Percentiles rank a stretch among this genome's conserved stretches.
These are phyloP conservation scores for Monilinia polystroma DNA, from an alignment of 2,329 filamentous ascomycete genomes.

Conservation along the genomic window DNA sequence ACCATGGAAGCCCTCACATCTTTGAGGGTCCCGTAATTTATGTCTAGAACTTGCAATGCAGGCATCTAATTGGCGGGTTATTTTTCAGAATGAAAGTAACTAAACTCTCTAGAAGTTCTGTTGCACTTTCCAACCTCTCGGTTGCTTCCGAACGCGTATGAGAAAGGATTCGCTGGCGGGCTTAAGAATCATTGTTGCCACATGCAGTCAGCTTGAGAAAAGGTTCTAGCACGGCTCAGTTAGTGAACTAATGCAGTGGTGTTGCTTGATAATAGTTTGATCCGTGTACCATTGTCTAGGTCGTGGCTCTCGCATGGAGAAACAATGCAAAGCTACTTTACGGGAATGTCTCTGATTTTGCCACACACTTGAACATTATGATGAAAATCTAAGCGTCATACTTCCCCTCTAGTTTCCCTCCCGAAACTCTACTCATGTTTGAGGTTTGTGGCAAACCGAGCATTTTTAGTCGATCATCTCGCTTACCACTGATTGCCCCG, in stretches of 20 bases:
- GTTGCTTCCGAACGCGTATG: background rate
- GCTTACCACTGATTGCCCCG: background rate
- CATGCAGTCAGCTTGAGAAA: background rate
- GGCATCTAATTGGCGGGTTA: background rate
- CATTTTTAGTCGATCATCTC: background rate
- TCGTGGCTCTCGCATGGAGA: background rate
- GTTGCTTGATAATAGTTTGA: no score
- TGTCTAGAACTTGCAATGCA: accelerated
- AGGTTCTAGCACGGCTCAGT: background rate
- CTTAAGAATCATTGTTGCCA: background rate
- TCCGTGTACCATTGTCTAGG: background rate
- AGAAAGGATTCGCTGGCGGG: background rate
- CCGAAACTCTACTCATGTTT: background rate
- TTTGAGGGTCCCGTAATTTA: no score
- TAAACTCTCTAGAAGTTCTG: background rate
- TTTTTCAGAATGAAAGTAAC: background rate
- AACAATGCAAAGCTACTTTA: background rate
- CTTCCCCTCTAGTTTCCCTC: background rate
- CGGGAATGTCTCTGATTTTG: background rate
- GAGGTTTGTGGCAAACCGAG: background rate
- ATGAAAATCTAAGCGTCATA: background rate
- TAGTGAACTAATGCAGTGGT: no score
- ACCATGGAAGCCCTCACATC: background rate
- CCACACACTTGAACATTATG: background rate
- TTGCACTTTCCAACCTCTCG: background rate